Conservation (phyloP, 345 rosid genomes). For the Adansonia digitata region DNA sequence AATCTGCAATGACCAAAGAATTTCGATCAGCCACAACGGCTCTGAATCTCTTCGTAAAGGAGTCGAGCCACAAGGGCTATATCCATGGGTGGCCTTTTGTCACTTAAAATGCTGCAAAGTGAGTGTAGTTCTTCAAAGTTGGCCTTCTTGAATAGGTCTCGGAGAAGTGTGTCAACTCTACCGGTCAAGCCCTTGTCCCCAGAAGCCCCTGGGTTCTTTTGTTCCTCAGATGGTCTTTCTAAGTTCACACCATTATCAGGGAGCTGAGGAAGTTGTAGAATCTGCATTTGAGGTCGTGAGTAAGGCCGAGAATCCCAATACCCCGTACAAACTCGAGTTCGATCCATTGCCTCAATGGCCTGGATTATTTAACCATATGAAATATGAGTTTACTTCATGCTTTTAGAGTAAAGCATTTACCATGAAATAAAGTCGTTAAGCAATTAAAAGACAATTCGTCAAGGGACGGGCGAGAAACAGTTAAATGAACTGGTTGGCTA, state of each 20-base stretch:
- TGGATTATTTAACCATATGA: constrained; percentile 23
- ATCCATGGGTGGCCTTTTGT: constrained; percentile 30
- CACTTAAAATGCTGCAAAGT: constrained; percentile 39
- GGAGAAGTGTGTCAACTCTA: constrained; percentile 37
- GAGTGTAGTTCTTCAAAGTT: constrained; percentile 52
- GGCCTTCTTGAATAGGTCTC: constrained; percentile 69
- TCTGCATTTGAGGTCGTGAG: constrained; percentile 74
- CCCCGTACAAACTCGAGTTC: constrained; percentile 69
- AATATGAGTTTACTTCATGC: background rate
- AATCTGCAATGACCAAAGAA: constrained; percentile 8
- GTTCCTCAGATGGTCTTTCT: constrained; percentile 21
- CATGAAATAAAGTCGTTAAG: background rate
- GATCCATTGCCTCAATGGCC: constrained; percentile 89
- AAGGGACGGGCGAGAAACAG: background rate
- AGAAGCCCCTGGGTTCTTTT: constrained; percentile 15
- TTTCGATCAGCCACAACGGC: constrained; percentile 41
- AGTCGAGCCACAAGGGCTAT: constrained; percentile 39
- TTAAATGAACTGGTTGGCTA: background rate
- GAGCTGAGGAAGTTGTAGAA: constrained; percentile 40
- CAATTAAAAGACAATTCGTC: background rate
- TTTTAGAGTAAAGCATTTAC: background rate
- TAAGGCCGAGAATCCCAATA: constrained; percentile 95
- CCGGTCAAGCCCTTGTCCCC: constrained; percentile 23
- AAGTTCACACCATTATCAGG: constrained; percentile 24
- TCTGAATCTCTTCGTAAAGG: constrained; percentile 55